phyloP scores from a whole-genome alignment of 2,329 filamentous ascomycete species.

The Blastomyces parvus region DNA sequence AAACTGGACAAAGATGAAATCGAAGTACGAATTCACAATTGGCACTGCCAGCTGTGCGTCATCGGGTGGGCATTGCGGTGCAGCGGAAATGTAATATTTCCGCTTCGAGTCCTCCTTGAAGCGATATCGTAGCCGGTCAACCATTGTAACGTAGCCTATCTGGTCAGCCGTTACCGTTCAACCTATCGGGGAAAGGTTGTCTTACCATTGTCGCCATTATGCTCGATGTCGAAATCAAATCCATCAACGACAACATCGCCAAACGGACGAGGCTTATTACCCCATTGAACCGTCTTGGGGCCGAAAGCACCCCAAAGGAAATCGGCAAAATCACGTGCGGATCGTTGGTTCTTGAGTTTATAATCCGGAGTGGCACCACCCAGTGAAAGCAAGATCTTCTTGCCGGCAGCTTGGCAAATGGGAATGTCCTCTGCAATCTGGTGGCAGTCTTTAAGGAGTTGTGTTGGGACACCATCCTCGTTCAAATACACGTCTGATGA shows the following conservation, averaged over 20 bases:
- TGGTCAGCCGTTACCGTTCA: conserved; percentile 2
- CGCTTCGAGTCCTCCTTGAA: conserved; percentile 26
- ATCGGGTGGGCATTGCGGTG: conserved; percentile 45
- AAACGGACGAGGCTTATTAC: conserved; percentile 40
- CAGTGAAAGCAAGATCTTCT: conserved; percentile 40
- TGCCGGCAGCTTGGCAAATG: conserved; percentile 33
- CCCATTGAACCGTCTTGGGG: conserved; percentile 28
- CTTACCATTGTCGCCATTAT: conserved; percentile 25
- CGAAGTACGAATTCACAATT: conserved; percentile 39
- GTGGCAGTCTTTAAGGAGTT: conserved; percentile 37
- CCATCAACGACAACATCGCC: conserved; percentile 40
- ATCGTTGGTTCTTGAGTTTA: conserved; percentile 32
- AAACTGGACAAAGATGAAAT: conserved; percentile 48
- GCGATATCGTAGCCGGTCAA: conserved; percentile 38
- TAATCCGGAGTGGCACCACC: conserved; percentile 38
- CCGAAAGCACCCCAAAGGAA: conserved; percentile 45
- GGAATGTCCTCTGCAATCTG: conserved; percentile 37
- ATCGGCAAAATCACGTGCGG: conserved; percentile 40
- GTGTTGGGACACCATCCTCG: conserved; percentile 27
- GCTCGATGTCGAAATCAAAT: conserved; percentile 44
- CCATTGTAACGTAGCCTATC: conserved; percentile 40
- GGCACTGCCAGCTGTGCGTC: conserved; percentile 40
- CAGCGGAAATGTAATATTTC: conserved; percentile 44
- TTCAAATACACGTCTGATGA: conserved; percentile 31
- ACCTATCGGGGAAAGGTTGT: background rate